A percentile compares a stretch with the other conserved stretches of the same genome.
phyloP scores from a whole-genome alignment of 75 land plant genomes.

The Cryptomeria japonica region DNA sequence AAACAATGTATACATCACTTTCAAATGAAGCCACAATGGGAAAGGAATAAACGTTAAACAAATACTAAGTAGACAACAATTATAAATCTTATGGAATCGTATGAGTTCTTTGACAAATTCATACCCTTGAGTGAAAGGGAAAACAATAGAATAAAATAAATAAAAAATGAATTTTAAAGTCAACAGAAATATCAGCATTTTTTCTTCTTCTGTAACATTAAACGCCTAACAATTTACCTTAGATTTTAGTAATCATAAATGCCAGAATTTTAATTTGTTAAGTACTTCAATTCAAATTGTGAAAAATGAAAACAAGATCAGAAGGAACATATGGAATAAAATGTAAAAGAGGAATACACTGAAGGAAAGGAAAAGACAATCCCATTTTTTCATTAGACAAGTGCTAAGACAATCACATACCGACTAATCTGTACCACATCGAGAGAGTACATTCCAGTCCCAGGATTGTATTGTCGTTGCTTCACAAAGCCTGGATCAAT shows the following conservation, averaged over 20 bases:
- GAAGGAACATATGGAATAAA: neutral
- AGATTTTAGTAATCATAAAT: neutral
- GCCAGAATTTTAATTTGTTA: neutral
- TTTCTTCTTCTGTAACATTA: neutral
- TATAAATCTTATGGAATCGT: too few relatives aligned
- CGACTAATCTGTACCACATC: slow-evolving; percentile 93
- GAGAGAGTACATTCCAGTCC: slow-evolving; percentile 96
- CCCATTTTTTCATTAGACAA: neutral
- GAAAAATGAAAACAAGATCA: neutral
- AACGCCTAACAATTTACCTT: neutral
- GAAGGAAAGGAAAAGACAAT: neutral
- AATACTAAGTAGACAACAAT: too few relatives aligned
- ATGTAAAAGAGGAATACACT: neutral
- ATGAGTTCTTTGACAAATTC: too few relatives aligned
- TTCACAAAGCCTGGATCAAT: slow-evolving; percentile 98
- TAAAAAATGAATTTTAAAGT: neutral
- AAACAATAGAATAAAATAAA: too few relatives aligned
- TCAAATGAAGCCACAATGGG: too few relatives aligned
- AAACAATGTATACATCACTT: too few relatives aligned
- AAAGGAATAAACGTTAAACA: too few relatives aligned
- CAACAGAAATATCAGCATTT: neutral
- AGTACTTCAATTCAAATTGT: neutral
- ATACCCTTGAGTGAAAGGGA: too few relatives aligned
- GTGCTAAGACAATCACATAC: slow-evolving; percentile 28
- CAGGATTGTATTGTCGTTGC: slow-evolving; percentile 91